Percentiles rank a stretch among this genome's conserved stretches.
phyloP scores from a whole-genome alignment of 1,284 basidiomycete species.

The Austroboletus novae-zelandiae region DNA sequence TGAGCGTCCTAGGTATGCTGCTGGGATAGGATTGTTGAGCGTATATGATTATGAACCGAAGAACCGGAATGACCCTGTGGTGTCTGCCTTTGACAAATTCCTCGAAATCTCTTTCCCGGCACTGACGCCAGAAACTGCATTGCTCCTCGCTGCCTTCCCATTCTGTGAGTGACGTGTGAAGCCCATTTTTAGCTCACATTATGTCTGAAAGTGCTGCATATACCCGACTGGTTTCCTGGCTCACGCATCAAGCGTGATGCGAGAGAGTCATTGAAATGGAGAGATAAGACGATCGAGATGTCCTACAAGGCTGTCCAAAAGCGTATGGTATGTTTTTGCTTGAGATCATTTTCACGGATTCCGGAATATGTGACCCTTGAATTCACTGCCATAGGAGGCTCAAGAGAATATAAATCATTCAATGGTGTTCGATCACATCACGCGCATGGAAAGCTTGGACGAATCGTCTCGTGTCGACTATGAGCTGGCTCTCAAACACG shows the following conservation, averaged over 20 bases:
- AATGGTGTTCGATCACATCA: conserved; percentile 17
- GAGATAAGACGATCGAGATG: conserved; percentile 5
- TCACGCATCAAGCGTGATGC: conserved; percentile 8
- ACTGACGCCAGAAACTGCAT: neutral
- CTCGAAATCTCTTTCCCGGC: neutral
- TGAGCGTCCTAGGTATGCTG: conserved; percentile 5
- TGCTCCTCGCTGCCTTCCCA: conserved; percentile 13
- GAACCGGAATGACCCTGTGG: conserved; percentile 11
- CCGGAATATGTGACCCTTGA: neutral
- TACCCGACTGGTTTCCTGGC: conserved; percentile 19
- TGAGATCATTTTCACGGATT: too few species aligned
- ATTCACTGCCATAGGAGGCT: neutral
- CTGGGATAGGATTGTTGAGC: conserved; percentile 10
- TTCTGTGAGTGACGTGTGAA: conserved; percentile 13
- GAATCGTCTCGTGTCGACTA: neutral
- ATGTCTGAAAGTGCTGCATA: conserved; percentile 9
- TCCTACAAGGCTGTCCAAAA: conserved; percentile 15
- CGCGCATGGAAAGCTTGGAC: conserved; percentile 11
- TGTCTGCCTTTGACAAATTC: conserved; percentile 3
- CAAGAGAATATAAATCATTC: neutral
- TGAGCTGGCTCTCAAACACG: conserved; percentile 9
- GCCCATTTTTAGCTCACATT: too few species aligned
- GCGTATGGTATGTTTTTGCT: conserved; percentile 8
- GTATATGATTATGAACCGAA: conserved; percentile 17
- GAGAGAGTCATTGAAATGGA: neutral